A percentile compares a stretch with the other conserved stretches of the same genome.
phyloP scores from a whole-genome alignment of 192 early-diverging fungal genomes.

The Backusella liffmaniae region DNA sequence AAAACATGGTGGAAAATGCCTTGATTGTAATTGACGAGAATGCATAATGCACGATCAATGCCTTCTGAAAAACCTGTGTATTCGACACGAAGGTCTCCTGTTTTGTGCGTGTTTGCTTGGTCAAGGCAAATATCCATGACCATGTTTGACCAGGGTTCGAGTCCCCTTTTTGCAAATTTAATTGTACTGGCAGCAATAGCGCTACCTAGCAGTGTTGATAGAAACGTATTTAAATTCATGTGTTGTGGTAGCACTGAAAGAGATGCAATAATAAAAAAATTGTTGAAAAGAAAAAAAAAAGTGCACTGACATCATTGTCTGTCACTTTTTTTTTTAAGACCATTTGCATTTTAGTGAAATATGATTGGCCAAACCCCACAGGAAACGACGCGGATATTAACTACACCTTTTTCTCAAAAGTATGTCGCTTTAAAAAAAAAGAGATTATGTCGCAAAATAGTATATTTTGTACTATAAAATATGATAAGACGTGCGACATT shows the following conservation, averaged over 20 bases:
- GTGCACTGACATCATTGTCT: neutral
- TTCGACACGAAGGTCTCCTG: neutral
- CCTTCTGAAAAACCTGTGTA: neutral
- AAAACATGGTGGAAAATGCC: neutral
- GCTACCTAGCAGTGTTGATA: neutral
- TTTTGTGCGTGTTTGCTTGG: neutral
- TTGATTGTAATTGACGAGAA: constrained; percentile 2
- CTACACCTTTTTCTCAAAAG: no score
- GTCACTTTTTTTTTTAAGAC: neutral
- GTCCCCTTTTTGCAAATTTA: neutral
- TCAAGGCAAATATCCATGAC: neutral
- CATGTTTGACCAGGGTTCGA: neutral
- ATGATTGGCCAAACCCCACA: neutral
- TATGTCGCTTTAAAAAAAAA: no score
- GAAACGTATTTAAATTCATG: neutral
- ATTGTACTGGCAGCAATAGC: neutral
- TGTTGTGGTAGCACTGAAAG: no score
- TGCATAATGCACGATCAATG: constrained; percentile 1
- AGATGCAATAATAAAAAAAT: neutral
- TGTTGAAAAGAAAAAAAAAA: neutral
- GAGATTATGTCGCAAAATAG: no score
- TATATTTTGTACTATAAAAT: no score
- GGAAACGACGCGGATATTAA: neutral
- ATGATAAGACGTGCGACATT: no score
- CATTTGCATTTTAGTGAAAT: neutral